Conservation (phyloP, 108 stramenopile genomes). For the Nitzschia sp. region DNA sequence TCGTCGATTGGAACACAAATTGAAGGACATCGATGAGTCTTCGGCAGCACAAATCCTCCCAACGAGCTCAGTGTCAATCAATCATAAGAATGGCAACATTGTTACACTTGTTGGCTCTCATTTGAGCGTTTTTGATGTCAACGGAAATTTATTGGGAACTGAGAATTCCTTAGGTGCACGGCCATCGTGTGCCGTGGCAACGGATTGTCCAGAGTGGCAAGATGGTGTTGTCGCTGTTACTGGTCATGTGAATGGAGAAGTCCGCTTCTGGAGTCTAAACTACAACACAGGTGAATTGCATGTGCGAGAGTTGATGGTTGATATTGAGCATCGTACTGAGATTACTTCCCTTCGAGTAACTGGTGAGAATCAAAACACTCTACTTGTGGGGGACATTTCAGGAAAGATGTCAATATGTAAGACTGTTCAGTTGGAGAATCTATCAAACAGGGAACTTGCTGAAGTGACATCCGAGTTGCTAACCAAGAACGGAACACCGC, state of each 20-base stretch:
- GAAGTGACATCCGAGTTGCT: slow-evolving; percentile 29
- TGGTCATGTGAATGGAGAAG: slow-evolving; percentile 92
- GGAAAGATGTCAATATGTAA: slow-evolving; percentile 81
- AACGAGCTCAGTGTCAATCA: slow-evolving; percentile 83
- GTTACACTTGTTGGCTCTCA: slow-evolving; percentile 77
- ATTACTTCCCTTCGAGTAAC: slow-evolving; percentile 73
- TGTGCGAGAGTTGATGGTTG: slow-evolving; percentile 59
- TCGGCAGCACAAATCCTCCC: slow-evolving; percentile 27
- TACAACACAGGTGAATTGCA: slow-evolving; percentile 49
- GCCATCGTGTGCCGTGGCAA: slow-evolving; percentile 83
- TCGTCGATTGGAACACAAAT: slow-evolving; percentile 56
- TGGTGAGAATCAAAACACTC: slow-evolving; percentile 73
- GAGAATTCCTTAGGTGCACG: slow-evolving; percentile 55
- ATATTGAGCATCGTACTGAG: slow-evolving; percentile 68
- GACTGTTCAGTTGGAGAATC: slow-evolving; percentile 74
- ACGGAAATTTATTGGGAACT: slow-evolving; percentile 84
- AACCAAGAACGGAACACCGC: slow-evolving; percentile 3
- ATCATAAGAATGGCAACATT: slow-evolving; percentile 86
- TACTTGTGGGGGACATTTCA: slow-evolving; percentile 84
- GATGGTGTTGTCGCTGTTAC: slow-evolving; percentile 89
- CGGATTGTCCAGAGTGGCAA: slow-evolving; percentile 93
- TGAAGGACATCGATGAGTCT: slow-evolving; percentile 38
- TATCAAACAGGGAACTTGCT: slow-evolving; percentile 51
- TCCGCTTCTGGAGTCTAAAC: slow-evolving; percentile 86
- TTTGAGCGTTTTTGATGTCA: slow-evolving; percentile 86